Evolutionary conservation across 805 yeast species (phyloP).

Genomic region (Yarrowia hollandica): DNA sequence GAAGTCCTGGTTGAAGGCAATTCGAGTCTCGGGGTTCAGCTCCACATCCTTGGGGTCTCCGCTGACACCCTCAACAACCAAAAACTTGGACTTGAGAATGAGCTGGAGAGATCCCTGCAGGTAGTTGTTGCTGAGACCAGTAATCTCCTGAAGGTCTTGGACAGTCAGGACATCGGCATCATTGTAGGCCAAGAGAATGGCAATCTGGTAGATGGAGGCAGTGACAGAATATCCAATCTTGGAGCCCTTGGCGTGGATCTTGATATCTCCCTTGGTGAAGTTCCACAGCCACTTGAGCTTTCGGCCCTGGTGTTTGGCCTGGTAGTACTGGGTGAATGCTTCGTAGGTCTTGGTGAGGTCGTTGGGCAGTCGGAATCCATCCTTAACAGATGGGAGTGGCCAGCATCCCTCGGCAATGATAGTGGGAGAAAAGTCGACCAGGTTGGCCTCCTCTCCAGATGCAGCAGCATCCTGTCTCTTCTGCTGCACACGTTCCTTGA

Average conservation of each 20-base stretch:
- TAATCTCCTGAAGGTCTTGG: slow-evolving; percentile 60
- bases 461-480: slow-evolving; percentile 34
- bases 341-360: slow-evolving; percentile 65
- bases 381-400: slow-evolving; percentile 61
- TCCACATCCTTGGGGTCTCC: slow-evolving; percentile 28
- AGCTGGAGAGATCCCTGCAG: slow-evolving; percentile 79
- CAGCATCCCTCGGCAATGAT: slow-evolving; percentile 88
- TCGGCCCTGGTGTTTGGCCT: slow-evolving; percentile 78
- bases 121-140: slow-evolving; percentile 64
- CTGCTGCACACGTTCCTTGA: slow-evolving; percentile 51
- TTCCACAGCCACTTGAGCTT: slow-evolving; percentile 96
- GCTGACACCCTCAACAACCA: slow-evolving; percentile 66
- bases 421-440: slow-evolving; percentile 65
- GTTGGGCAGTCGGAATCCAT: slow-evolving; percentile 63
- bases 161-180: slow-evolving; percentile 60
- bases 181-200: slow-evolving; percentile 82
- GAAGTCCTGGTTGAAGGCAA: slow-evolving; percentile 75
- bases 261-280: slow-evolving; percentile 86
- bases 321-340: slow-evolving; percentile 67
- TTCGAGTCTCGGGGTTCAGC: slow-evolving; percentile 52
- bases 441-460: slow-evolving; percentile 38
- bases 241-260: slow-evolving; percentile 82
- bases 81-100: slow-evolving; percentile 71
- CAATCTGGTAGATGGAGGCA: slow-evolving; percentile 82
- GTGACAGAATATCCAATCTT: slow-evolving; percentile 57